Evolutionary conservation across 1,284 basidiomycete species (phyloP).

Genomic region (Anthracocystis panici-leucophaei): DNA sequence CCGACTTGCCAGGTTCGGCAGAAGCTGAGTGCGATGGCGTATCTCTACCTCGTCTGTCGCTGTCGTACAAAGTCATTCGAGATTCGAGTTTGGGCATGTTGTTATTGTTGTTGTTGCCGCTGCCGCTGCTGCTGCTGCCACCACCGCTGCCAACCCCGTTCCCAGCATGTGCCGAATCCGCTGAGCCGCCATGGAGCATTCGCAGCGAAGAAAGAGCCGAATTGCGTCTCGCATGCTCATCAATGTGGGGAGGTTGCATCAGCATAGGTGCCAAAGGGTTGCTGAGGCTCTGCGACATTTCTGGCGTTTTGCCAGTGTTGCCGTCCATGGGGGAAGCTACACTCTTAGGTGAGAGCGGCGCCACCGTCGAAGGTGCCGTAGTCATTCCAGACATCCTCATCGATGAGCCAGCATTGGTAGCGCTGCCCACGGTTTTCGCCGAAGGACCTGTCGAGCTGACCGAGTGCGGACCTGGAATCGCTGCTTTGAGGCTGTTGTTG

Average conservation of each 20-base stretch:
- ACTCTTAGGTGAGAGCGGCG: conserved; percentile 54
- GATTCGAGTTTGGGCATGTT: conserved; percentile 50
- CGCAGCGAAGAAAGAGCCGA: conserved; percentile 72
- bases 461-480: conserved; percentile 13
- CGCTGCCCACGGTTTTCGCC: conserved; percentile 11
- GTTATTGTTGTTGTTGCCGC: conserved; percentile 26
- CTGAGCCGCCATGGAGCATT: conserved; percentile 74
- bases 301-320: conserved; percentile 29
- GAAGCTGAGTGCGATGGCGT: conserved; percentile 2
- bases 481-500: conserved; percentile 5
- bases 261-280: conserved; percentile 32
- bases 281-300: conserved; percentile 23
- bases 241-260: conserved; percentile 54
- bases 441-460: conserved; percentile 19
- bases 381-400: conserved; percentile 27
- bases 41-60: conserved; percentile 7
- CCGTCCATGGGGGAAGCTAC: conserved; percentile 39
- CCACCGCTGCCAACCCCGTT: conserved; percentile 3
- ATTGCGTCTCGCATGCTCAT: conserved; percentile 21
- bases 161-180: conserved; percentile 4
- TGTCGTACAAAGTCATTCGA: conserved; percentile 21
- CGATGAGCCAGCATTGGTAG: conserved; percentile 25
- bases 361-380: conserved; percentile 30
- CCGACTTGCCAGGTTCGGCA: not conserved
- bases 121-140: conserved; percentile 26